Percentiles rank a stretch among this genome's conserved stretches.
Conservation (phyloP, 768 basidiomycete species). For the Leccinum variicolor region DNA sequence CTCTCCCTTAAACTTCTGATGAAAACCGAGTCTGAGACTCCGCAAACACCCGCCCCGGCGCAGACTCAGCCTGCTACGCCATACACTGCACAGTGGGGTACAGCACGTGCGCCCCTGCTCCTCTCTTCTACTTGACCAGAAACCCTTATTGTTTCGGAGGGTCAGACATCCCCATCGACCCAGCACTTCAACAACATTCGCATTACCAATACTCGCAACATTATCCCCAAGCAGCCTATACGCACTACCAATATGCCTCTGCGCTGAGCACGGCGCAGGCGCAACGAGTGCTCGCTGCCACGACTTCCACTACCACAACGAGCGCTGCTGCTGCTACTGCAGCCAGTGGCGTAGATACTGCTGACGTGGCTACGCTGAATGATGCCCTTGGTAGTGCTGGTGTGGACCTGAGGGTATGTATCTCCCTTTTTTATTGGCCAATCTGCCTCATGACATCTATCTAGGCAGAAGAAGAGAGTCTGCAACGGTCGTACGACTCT, state of each 20-base stretch:
- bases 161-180: slow-evolving; percentile 63
- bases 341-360: slow-evolving; percentile 50
- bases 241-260: slow-evolving; percentile 43
- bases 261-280: slow-evolving; percentile 21
- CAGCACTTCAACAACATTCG: slow-evolving; percentile 62
- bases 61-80: slow-evolving; percentile 28
- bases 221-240: slow-evolving; percentile 35
- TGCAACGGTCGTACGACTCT: slow-evolving; percentile 63
- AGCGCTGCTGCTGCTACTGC: slow-evolving; percentile 21
- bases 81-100: slow-evolving; percentile 40
- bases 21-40: slow-evolving; percentile 43
- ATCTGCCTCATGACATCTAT: not conserved
- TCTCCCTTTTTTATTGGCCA: not conserved
- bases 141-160: slow-evolving; percentile 1
- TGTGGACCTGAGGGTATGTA: slow-evolving; percentile 72
- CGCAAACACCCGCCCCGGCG: slow-evolving; percentile 32
- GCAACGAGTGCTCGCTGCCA: slow-evolving; percentile 25
- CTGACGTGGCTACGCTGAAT: slow-evolving; percentile 76
- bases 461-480: slow-evolving; percentile 85
- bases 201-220: slow-evolving; percentile 43
- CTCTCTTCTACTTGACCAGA: not conserved
- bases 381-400: slow-evolving; percentile 86
- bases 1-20: slow-evolving; percentile 16
- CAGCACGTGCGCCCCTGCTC: slow-evolving; percentile 30
- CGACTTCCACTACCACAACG: slow-evolving; percentile 18